These are phyloP conservation scores for Chloris gayana DNA, from an alignment of 176 grass and related monocot genomes.

Conservation along the genomic window DNA sequence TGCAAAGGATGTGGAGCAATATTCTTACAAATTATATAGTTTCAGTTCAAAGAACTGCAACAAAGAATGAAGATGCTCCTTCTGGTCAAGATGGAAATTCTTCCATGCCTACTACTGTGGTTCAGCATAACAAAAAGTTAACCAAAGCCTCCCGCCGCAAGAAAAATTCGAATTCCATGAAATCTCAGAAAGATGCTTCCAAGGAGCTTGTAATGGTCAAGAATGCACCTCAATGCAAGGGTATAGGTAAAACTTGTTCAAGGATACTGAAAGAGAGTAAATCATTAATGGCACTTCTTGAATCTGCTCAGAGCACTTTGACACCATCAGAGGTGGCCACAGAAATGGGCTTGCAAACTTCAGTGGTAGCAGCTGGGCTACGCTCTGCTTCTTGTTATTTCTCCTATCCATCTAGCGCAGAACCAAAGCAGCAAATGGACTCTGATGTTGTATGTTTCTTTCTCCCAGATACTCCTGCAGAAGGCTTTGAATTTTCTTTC, in stretches of 20 bases:
- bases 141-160: constrained; percentile 20
- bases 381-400: no score
- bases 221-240: background rate
- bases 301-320: constrained; percentile 17
- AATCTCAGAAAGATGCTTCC: constrained; percentile 16
- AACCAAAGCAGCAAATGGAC: no score
- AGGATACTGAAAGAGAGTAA: constrained; percentile 26
- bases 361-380: no score
- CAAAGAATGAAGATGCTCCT: constrained; percentile 18
- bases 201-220: constrained; percentile 10
- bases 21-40: constrained; percentile 37
- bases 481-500: no score
- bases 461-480: no score
- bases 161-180: background rate
- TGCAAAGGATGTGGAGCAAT: constrained; percentile 32
- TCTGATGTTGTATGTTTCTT: no score
- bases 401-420: no score
- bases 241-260: constrained; percentile 1
- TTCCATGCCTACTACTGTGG: constrained; percentile 10
- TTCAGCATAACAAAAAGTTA: constrained; percentile 20
- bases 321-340: constrained; percentile 24
- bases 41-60: constrained; percentile 26
- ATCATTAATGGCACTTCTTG: constrained; percentile 36
- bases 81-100: constrained; percentile 25
- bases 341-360: constrained; percentile 26